Base-by-base conservation (phyloP, 345 rosid species). In the Erysimum cheiranthoides region DNA sequence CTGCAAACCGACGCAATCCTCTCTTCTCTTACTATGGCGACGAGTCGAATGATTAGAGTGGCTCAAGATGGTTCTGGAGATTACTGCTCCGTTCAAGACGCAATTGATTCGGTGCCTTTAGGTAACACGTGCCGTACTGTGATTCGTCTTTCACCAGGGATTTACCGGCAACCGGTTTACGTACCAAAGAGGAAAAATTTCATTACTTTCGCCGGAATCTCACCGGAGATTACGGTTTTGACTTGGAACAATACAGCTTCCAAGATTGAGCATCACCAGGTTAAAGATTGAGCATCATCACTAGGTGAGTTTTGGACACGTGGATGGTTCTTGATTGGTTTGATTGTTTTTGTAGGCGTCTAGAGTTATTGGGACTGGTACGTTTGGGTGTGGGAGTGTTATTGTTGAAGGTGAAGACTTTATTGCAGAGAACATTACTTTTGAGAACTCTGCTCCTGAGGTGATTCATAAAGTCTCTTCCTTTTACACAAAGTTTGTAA, bases 381-480 rank as follows among this genome's bases (percentile, higher is more conserved):
- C 97, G 14, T 95, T 95, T 73, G 97, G 94, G 0, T 90, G 96
- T 60, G 99, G 99, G 34, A 88, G 83, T 84, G 88, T 84, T 71
- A 92, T 92, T 14, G 91, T 95, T 46, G 99, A 95, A 82, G 99
- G 99, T 45, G 98, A 90, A 72, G 98, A 92, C 73, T 92, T 95
- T 68, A 85, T 92, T 66, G 97, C 99, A 53, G 98, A 95, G 85
- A 95, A 92, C 80, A 76, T 95, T 86, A 95, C 99, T 8, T 92
- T 95, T 68, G 97, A 95, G 85, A 95, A 95, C 74, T 92, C 97
- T 70, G 62, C 97, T 76, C 97, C 99, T 56, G 80, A 87, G 89
- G 97, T 94, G 68, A 18, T 66, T 0, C 9, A 17, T 62, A 52
- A 17, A 63, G 60, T 40, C 28, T 70, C 17, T 66, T 57, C 46